Conservation (phyloP, 441 rosid genomes). For the Lepidium campestre region DNA sequence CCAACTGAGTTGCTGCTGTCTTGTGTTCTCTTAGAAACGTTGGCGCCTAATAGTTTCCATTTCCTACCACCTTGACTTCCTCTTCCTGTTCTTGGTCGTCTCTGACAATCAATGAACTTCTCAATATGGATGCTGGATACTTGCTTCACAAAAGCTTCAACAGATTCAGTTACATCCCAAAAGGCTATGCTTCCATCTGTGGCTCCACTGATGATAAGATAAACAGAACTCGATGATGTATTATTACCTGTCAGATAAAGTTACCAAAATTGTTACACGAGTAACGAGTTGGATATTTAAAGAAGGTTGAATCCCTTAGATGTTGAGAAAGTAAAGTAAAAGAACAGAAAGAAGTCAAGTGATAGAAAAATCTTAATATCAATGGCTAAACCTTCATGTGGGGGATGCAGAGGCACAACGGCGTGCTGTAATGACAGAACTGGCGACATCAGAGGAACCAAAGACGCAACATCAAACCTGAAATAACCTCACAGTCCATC, state of each 20-base stretch:
- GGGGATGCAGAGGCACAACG: conserved; percentile 39
- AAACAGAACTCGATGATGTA: conserved; percentile 37
- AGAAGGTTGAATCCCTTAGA: background rate
- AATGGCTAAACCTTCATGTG: conserved; percentile 44
- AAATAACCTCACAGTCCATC: conserved; percentile 6
- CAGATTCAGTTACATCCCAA: conserved; percentile 72
- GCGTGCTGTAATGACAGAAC: conserved; percentile 76
- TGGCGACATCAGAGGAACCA: conserved; percentile 67
- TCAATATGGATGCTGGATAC: conserved; percentile 49
- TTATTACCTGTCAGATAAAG: conserved; percentile 36
- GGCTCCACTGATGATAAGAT: conserved; percentile 77
- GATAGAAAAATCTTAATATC: background rate
- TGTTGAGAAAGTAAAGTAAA: background rate
- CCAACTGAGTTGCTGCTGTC: conserved; percentile 8
- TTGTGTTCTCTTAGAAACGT: conserved; percentile 25
- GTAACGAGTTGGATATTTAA: background rate
- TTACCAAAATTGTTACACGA: background rate
- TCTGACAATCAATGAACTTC: conserved; percentile 54
- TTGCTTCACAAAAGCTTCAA: conserved; percentile 64
- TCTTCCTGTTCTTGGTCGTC: conserved; percentile 90
- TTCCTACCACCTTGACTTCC: conserved; percentile 97
- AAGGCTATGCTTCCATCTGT: conserved; percentile 92
- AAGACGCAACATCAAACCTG: conserved; percentile 91
- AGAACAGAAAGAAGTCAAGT: background rate
- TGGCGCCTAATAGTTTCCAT: conserved; percentile 52